Evolutionary conservation across 2,329 filamentous ascomycete species (phyloP), one percentile per base, ranked within the genome.

Genomic region (Bimuria novae-zelandiae): DNA sequence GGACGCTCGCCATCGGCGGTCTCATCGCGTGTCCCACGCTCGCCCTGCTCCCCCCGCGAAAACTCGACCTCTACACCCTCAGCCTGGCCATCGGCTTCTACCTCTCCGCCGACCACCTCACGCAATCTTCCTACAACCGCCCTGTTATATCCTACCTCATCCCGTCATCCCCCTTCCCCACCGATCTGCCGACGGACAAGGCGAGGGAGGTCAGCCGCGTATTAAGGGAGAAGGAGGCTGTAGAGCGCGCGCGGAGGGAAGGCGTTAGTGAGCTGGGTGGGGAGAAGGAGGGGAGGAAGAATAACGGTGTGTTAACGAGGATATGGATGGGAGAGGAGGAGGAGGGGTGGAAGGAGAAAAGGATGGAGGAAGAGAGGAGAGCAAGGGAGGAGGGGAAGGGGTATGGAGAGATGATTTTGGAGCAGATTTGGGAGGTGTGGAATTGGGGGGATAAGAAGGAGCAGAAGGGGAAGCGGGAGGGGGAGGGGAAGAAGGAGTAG

Each of bases 51-150:
- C 84, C 84, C 8, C 84, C 84, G 0, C 82, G 84, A 40, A 86
- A 86, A 70, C 70, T 87, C 44, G 84, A 87, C 64, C 63, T 82
- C 48, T 86, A 84, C 72, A 86, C 84, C 16, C 76, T 84, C 60
- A 76, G 75, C 0, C 77, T 87, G 7, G 70, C 77, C 36, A 69
- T 76, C 23, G 76, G 77, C 1, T 82, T 79, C 60, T 69, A 79
- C 51, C 72, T 79, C 29, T 80, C 78, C 7, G 78, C 79, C 8
- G 79, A 82, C 63, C 77, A 83, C 57, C 70, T 84, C 3, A 64
- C 71, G 12, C 71, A 71, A 33, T 71, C 77, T 43, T 71, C 73
- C 45, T 76, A 70, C 23, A 75, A 76, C 5, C 69, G 68, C 17
- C 64, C 73, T 2, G 60, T 77, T 4, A 53, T 75, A 27, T 63